Conservation (phyloP, 163 green algal species). For the Chlamydomonas reinhardtii region DNA sequence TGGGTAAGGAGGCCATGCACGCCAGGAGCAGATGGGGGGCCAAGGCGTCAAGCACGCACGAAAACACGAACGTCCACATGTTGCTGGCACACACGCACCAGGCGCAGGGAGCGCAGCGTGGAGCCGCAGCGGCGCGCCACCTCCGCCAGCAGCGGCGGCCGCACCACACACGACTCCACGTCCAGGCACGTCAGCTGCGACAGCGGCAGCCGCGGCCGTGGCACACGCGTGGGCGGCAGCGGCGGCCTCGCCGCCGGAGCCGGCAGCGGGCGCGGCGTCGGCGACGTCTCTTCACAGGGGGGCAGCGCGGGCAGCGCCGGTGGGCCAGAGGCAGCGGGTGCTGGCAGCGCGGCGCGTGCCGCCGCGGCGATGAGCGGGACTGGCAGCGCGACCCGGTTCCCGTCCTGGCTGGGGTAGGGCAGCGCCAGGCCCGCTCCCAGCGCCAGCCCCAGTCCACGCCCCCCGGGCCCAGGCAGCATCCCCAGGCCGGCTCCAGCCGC, state of each 20-base stretch:
- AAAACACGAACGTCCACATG: too few species aligned
- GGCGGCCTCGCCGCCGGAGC: neutral
- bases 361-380: too few species aligned
- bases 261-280: neutral
- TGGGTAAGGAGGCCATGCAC: too few species aligned
- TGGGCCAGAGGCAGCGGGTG: too few species aligned
- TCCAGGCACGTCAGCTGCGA: conserved; percentile 14
- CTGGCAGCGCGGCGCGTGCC: neutral
- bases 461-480: neutral
- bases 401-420: neutral
- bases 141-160: conserved; percentile 21
- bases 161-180: conserved; percentile 31
- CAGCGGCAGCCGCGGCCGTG: conserved; percentile 3
- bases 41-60: too few species aligned
- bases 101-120: conserved; percentile 17
- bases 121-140: neutral
- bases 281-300: neutral
- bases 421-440: neutral
- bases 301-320: neutral
- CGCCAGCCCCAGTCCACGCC: neutral
- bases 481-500: too few species aligned
- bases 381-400: too few species aligned
- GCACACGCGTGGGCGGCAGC: neutral
- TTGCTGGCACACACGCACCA: neutral
- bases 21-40: too few species aligned